Percentiles rank a stretch among this genome's conserved stretches.
These are phyloP conservation scores for Pelargonium cotyledonis DNA, from an alignment of 441 rosid species.

Conservation along the genomic window DNA sequence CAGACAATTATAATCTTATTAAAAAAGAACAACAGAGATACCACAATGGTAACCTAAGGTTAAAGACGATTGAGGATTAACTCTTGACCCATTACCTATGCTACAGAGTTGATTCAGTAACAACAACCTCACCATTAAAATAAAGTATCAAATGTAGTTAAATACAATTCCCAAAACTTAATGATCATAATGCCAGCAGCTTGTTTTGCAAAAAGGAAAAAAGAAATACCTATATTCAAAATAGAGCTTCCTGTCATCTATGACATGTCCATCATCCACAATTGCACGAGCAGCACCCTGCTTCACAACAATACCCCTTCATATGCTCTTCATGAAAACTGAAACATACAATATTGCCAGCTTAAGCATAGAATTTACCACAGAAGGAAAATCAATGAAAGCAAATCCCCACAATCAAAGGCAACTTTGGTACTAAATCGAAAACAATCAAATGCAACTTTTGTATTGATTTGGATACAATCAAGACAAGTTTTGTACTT, in stretches of 20 bases:
- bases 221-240: constrained; percentile 70
- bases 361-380: constrained; percentile 38
- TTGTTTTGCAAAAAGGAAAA: constrained; percentile 1
- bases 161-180: background rate
- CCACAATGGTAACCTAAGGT: background rate
- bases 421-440: too few species aligned
- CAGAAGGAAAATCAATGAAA: constrained; percentile 84
- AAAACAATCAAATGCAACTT: too few species aligned
- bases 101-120: background rate
- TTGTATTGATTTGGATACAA: too few species aligned
- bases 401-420: constrained; percentile 88
- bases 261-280: constrained; percentile 72
- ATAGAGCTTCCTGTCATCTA: constrained; percentile 71
- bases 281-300: constrained; percentile 80
- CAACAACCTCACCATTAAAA: background rate
- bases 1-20: background rate
- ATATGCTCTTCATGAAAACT: constrained; percentile 11
- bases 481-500: too few species aligned
- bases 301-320: constrained; percentile 15
- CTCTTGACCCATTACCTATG: background rate
- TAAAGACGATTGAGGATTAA: background rate
- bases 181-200: constrained; percentile 8
- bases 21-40: background rate
- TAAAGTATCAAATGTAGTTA: background rate
- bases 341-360: constrained; percentile 16